Base-by-base conservation (phyloP, 768 basidiomycete species). In the Glaciozyma martinii region DNA sequence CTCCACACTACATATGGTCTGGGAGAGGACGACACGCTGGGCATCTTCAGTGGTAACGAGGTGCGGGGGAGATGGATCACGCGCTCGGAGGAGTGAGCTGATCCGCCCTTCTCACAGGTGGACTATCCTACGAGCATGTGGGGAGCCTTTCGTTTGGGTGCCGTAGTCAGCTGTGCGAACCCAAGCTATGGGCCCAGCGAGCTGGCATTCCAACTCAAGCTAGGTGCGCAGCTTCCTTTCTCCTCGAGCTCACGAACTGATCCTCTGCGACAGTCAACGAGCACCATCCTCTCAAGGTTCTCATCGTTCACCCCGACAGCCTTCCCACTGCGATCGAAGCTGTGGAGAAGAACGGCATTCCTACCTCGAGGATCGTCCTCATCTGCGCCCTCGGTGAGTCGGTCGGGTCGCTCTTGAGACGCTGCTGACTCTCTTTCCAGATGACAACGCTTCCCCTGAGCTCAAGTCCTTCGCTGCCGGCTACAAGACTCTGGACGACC, bases 241-340 rank as follows among this genome's bases (percentile, higher is more conserved):
- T 54, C 29, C 29, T 27, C 29, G 2, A 9, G 10, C 3, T 30
- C 30, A 18, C 40, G 25, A 16, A 25, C 37, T 40, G 2, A 40
- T 40, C 18, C 25, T 18, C 40, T 9, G 23, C 43, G 8, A 1
- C 33, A 68, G 68, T 66, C 19, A 6, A 59, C 54, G 8, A 32
- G 13, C 56, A 57, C 13, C 32, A 70, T 32, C 62, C 68, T 0
- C 59, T 70, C 59, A 61, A 63, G 56, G 30, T 61, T 3, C 23
- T 70, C 4, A 12, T 66, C 33, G 50, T 56, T 19, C 56, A 63
- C 32, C 68, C 68, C 0, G 62, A 63, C 29, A 42, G 62, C 6
- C n/a, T 66, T 29, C 62, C 49, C 15, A 53, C 62, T 10, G 50
- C 65, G n/a, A 59, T 70, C 44, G 55, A 60, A 32, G 68, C 68